Percentiles rank a stretch among this genome's conserved stretches.
phyloP scores from a whole-genome alignment of 2,329 filamentous ascomycete genomes.

The Pochonia chlamydosporia region DNA sequence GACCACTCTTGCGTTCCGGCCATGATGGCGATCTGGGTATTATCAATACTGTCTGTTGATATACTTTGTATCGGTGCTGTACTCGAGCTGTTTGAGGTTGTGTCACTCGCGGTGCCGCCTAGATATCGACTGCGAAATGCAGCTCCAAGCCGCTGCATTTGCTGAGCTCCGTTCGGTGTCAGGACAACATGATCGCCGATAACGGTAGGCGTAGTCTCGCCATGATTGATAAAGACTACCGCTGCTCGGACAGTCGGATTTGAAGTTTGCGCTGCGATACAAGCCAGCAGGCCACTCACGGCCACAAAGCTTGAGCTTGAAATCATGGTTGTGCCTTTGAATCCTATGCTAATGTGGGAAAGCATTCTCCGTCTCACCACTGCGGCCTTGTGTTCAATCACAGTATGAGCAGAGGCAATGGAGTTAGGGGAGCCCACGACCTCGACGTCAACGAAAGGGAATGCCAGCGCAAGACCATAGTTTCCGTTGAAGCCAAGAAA shows the following conservation, averaged over 20 bases:
- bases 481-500: too few relatives aligned
- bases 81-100: conserved; percentile 17
- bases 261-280: background rate
- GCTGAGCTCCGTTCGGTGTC: conserved; percentile 48
- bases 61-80: conserved; percentile 36
- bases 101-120: conserved; percentile 13
- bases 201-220: conserved; percentile 44
- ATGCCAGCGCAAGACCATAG: too few relatives aligned
- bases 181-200: conserved; percentile 27
- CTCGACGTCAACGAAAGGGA: too few relatives aligned
- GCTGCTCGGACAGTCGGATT: conserved; percentile 42
- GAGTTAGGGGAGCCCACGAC: too few relatives aligned
- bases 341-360: background rate
- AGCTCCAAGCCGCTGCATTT: conserved; percentile 42
- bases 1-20: conserved; percentile 41
- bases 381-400: too few relatives aligned
- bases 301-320: background rate
- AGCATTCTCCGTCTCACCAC: too few relatives aligned
- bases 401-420: too few relatives aligned
- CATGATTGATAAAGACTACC: conserved; percentile 43
- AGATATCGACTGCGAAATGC: conserved; percentile 47
- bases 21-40: conserved; percentile 37
- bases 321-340: background rate
- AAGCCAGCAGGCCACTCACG: background rate
- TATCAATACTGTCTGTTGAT: conserved; percentile 39